Base-by-base conservation (phyloP, 495 filamentous ascomycete genomes). In the Beverwykella pulmonaria region DNA sequence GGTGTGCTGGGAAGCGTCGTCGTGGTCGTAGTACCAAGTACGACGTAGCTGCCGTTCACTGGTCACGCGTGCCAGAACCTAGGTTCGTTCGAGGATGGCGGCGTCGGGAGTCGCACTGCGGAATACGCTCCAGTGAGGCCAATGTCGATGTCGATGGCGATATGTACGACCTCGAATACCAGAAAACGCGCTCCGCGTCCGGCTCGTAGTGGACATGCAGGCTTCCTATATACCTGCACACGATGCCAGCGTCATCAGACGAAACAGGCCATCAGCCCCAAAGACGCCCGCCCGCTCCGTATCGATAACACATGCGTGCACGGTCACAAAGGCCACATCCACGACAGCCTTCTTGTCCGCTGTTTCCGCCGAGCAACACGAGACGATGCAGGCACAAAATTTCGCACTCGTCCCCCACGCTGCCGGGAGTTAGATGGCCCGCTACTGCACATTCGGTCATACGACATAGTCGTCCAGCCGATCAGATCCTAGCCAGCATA, bases 11-110 rank as follows among this genome's bases (percentile, higher is more conserved):
- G 17, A n/a, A 12, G 19, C 20, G 17, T 55, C 6, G 30, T 17
- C 2, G 34, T 54, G 23, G 27, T 32, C 3, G 52, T 29, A 54
- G 52, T 54, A 54, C 39, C 25, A 2, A 54, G 52, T 54, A 54
- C 39, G 52, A 2, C 19, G 54, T 57, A 41, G 25, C 7, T 20
- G 34, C n/a, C 12, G 30, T 22, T 34, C 15, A 14, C 34, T 39
- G 32, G 36, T 44, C 54, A 57, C 19, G 54, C 34, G 54, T 26
- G 54, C 12, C 26, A 54, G 52, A 32, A 2, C 39, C 15, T 44
- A 10, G 39, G 39, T 44, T n/a, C 15, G 17, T n/a, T 9, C 39
- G 17, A 44, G 8, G 6, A 5, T 29, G 19, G 48, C 6, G 26
- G 48, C 10, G 48, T 23, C 48, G 48, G 48, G 22, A 52, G 48